A percentile compares a stretch with the other conserved stretches of the same genome.
Evolutionary conservation across 2,329 filamentous ascomycete species (phyloP).

Genomic region (Colletotrichum musicola): DNA sequence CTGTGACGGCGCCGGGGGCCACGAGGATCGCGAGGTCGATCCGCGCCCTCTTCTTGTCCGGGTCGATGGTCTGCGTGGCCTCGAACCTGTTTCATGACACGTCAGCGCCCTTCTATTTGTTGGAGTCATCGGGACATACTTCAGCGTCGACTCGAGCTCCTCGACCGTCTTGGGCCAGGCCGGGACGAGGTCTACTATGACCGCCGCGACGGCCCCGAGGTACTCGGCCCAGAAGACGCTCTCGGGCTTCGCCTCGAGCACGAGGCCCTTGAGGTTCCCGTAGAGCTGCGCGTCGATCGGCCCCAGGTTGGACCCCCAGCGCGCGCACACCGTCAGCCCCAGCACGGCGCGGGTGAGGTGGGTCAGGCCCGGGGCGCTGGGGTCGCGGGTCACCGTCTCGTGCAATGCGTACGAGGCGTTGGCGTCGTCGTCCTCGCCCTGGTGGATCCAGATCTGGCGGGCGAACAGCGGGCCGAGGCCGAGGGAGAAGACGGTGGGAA

Average conservation of each 20-base stretch:
- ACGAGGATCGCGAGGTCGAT: constrained; percentile 53
- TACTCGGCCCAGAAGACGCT: constrained; percentile 67
- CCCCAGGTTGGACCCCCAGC: constrained; percentile 76
- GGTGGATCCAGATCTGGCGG: constrained; percentile 64
- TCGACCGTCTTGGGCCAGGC: constrained; percentile 53
- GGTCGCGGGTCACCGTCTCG: constrained; percentile 75
- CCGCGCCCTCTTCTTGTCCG: constrained; percentile 49
- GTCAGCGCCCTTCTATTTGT: constrained; percentile 8
- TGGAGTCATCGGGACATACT: constrained; percentile 49
- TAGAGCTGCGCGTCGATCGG: constrained; percentile 61
- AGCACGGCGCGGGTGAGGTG: constrained; percentile 80
- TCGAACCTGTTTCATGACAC: constrained; percentile 38
- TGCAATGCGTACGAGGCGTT: constrained; percentile 80
- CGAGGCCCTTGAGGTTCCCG: constrained; percentile 56
- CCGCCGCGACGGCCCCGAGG: constrained; percentile 60
- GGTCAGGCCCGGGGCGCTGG: constrained; percentile 78
- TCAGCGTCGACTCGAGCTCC: constrained; percentile 52
- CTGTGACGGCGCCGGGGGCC: constrained; percentile 44
- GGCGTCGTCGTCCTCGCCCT: constrained; percentile 61
- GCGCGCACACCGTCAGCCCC: constrained; percentile 77
- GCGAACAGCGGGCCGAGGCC: constrained; percentile 61
- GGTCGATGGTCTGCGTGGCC: constrained; percentile 42
- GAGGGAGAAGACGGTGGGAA: constrained; percentile 57
- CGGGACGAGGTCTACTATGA: constrained; percentile 58
- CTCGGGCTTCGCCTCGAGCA: constrained; percentile 52